Evolutionary conservation across 2,329 filamentous ascomycete species (phyloP).

Genomic region (Curvularia lunata): DNA sequence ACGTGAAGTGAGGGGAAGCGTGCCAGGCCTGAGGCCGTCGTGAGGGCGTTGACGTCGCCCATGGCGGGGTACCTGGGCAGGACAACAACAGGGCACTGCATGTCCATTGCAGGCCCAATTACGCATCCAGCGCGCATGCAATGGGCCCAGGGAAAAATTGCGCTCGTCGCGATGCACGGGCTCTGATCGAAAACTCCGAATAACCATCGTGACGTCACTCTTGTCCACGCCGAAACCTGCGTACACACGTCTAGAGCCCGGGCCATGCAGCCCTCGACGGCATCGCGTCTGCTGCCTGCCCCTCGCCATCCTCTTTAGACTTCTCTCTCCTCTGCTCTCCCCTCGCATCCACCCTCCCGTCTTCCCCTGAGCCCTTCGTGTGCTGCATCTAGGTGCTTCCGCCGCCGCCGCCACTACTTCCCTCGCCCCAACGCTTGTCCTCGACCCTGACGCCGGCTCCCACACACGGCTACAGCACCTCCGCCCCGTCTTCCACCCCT

Average conservation of each 20-base stretch:
- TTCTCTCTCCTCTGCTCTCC: slow-evolving; percentile 19
- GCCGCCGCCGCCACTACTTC: slow-evolving; percentile 28
- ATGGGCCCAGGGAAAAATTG: slow-evolving; percentile 7
- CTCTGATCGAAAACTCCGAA: slow-evolving; percentile 23
- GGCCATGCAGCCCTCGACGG: slow-evolving; percentile 10
- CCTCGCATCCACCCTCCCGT: slow-evolving; percentile 33
- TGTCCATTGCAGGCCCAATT: neutral
- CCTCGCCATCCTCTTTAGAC: slow-evolving; percentile 19
- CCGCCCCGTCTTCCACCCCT: slow-evolving; percentile 3
- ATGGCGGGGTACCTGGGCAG: slow-evolving; percentile 6
- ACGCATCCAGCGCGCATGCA: slow-evolving; percentile 1
- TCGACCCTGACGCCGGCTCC: slow-evolving; percentile 13
- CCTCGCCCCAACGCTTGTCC: slow-evolving; percentile 22
- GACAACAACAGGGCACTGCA: neutral
- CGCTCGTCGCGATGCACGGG: slow-evolving; percentile 15
- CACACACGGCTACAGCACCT: slow-evolving; percentile 5
- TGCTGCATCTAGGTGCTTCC: slow-evolving; percentile 20
- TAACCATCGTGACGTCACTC: slow-evolving; percentile 24
- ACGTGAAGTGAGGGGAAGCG: slow-evolving; percentile 14
- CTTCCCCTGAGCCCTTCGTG: slow-evolving; percentile 28
- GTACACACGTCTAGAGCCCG: slow-evolving; percentile 14
- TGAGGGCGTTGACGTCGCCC: slow-evolving; percentile 2
- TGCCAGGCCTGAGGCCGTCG: neutral
- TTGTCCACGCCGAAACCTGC: slow-evolving; percentile 19
- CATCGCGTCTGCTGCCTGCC: slow-evolving; percentile 19